These are phyloP conservation scores for thale cress (Arabidopsis thaliana) DNA, from an alignment of 345 rosid species.

Conservation along the genomic window TAIR10.1 NC_003070.9:623001-623500, in stretches of 20 bases:
- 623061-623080: constrained; percentile 36
- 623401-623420: too few species aligned
- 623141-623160: constrained; percentile 38
- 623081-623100: constrained; percentile 25
- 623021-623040: constrained; percentile 17
- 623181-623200: constrained; percentile 2
- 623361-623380: neutral
- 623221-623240: constrained; percentile 23
- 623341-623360: neutral
- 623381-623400: neutral
- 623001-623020: constrained; percentile 21
- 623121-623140: constrained; percentile 33
- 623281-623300: neutral
- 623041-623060: neutral
- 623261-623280: neutral
- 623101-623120: constrained; percentile 40
- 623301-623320: neutral
- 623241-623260: constrained; percentile 28
- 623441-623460: neutral
- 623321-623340: neutral
- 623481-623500: neutral
- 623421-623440: neutral
- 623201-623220: constrained; percentile 1
- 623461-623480: neutral
- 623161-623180: constrained; percentile 27